Base-by-base conservation (phyloP, 1,139 yeast species). In the Blastobotrys arbuscula region DNA sequence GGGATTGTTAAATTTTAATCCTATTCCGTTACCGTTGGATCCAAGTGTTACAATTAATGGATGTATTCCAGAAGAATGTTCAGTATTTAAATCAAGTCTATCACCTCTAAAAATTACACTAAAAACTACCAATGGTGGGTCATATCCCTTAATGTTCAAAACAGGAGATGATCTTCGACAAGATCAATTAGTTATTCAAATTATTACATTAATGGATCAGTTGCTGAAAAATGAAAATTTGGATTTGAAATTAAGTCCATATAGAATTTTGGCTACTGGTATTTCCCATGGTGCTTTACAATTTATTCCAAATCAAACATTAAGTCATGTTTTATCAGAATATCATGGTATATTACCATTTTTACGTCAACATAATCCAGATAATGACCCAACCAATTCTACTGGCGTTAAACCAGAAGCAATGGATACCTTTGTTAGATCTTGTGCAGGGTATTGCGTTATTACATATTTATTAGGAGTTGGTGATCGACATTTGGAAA, bases 371-470 rank as follows among this genome's bases (percentile, higher is more conserved):
- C 82, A 87, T 57, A 82, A 86, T 55, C 82, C 84, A 0, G 84
- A 77, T 53, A 53, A 58, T 6, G 62, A 63, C 42, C 54, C 73
- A 67, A 6, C 59, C 65, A 78, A 82, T 0, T 85, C 84, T 36
- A 40, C 37, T 2, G 40, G 40, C 2, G 95, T 92, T 0, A 76
- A 81, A 16, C 74, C 82, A 0, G 77, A 77, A 53, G 84, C 82
- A 0, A 88, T 92, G 96, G 98, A 92, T 57, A 92, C 86, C 55
- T 94, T 87, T 67, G 94, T 94, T 13, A 79, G 90, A 55, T 88
- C 97, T 2, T 89, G 97, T 66, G 98, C 98, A 26, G 98, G 98
- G 0, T 92, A 94, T 64, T 92, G 97, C 73, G 98, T 94, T 2
- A 87, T 94, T 34, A 94, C 98, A 0, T 94, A 94, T 60, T 71